Evolutionary conservation across 306 rosid genomes (phyloP).

Genomic region (Castanea sativa): DNA sequence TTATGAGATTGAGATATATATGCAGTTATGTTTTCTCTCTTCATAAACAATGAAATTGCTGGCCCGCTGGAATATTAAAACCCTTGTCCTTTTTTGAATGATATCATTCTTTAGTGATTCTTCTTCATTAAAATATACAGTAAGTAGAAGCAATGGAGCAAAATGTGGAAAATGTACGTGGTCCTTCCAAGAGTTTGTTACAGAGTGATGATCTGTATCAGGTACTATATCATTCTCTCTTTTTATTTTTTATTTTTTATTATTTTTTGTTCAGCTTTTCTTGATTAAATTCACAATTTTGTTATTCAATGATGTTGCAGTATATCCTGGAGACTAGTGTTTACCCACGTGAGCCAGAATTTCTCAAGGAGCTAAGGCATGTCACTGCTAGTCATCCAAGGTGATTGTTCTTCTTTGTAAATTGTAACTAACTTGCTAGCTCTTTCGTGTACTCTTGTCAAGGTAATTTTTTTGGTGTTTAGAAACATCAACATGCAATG

Average conservation of each 20-base stretch:
- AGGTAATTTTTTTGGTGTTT: not conserved
- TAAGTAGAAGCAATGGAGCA: not conserved
- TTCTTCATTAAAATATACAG: no score
- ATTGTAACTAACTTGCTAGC: not conserved
- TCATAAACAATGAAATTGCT: no score
- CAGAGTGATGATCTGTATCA: not conserved
- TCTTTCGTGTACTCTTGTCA: not conserved
- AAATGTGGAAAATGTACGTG: not conserved
- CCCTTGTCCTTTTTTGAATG: no score
- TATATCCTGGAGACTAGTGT: conserved; percentile 64
- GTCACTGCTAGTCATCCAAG: conserved; percentile 37
- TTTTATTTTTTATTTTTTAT: not conserved
- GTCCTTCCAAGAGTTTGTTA: not conserved
- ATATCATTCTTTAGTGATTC: no score
- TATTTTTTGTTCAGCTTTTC: not conserved
- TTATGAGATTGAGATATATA: no score
- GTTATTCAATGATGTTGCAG: conserved; percentile 15
- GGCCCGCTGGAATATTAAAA: no score
- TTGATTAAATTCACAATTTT: not conserved
- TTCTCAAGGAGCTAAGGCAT: conserved; percentile 53
- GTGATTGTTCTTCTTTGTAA: not conserved
- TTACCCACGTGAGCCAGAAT: conserved; percentile 52
- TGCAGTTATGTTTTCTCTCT: no score
- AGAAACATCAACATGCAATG: not conserved
- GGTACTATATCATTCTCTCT: not conserved